phyloP scores from a whole-genome alignment of 139 green algal species.

The Chlamydomonas asymmetrica region DNA sequence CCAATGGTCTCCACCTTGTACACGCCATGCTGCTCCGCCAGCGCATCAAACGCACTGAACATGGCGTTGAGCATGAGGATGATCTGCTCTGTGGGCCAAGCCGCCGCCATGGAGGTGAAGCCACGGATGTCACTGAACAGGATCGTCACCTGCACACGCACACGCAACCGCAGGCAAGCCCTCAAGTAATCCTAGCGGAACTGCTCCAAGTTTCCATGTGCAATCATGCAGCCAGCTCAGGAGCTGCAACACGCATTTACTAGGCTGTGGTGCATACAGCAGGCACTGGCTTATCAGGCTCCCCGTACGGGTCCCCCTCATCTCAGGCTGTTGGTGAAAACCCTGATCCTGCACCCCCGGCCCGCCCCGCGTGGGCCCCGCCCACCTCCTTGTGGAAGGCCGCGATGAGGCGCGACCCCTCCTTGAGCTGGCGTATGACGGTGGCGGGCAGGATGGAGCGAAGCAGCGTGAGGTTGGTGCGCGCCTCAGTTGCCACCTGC shows the following conservation, averaged over 20 bases:
- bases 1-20: conserved; percentile 59
- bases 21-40: conserved; percentile 38
- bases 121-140: conserved; percentile 54
- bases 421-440: conserved; percentile 46
- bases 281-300: too few relatives aligned
- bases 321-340: too few relatives aligned
- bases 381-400: conserved; percentile 28
- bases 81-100: conserved; percentile 38
- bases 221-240: too few relatives aligned
- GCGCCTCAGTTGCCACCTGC: conserved; percentile 30
- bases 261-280: too few relatives aligned
- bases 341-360: too few relatives aligned
- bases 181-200: too few relatives aligned
- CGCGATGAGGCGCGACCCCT: conserved; percentile 37
- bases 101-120: conserved; percentile 44
- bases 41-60: conserved; percentile 49
- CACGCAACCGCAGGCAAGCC: too few relatives aligned
- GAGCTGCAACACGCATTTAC: too few relatives aligned
- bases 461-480: conserved; percentile 30
- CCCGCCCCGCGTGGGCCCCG: too few relatives aligned
- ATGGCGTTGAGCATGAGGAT: conserved; percentile 57
- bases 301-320: too few relatives aligned
- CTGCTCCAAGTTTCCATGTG: too few relatives aligned
- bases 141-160: too few relatives aligned
- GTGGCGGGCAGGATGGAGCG: conserved; percentile 46